Evolutionary conservation across 2,329 filamentous ascomycete species (phyloP).

Genomic region (Apiospora sp.): DNA sequence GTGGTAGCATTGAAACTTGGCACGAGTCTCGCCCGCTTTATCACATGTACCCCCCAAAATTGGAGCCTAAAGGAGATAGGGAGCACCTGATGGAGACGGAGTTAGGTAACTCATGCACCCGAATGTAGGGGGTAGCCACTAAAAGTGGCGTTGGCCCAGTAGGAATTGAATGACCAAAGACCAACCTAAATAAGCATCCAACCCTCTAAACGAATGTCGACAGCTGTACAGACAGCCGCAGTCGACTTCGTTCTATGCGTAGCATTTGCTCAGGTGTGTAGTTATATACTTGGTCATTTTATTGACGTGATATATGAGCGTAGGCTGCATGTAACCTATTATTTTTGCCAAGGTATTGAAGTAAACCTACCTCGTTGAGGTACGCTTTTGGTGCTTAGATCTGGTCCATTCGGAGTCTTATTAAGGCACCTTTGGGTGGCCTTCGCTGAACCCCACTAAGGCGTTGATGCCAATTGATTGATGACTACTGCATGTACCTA

Average conservation of each 20-base stretch:
- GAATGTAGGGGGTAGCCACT: background rate
- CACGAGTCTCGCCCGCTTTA: constrained; percentile 20
- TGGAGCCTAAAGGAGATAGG: constrained; percentile 20
- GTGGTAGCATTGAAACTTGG: background rate
- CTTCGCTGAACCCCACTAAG: constrained; percentile 13
- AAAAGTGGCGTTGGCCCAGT: background rate
- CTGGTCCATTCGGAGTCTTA: background rate
- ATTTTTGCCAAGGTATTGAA: no score
- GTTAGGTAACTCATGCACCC: constrained; percentile 7
- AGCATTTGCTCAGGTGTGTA: no score
- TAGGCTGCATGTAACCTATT: no score
- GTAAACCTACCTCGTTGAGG: background rate
- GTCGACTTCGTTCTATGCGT: no score
- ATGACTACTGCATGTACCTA: background rate
- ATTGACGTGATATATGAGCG: no score
- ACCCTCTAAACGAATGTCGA: no score
- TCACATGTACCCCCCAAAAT: constrained; percentile 18
- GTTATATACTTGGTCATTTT: no score
- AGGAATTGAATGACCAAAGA: background rate
- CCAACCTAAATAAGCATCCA: no score
- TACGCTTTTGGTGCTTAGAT: background rate
- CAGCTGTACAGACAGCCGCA: no score
- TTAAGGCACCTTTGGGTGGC: background rate
- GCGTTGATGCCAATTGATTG: background rate
- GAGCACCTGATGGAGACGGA: background rate